Conservation (phyloP, 1,139 yeast genomes). For the Debaryomyces singareniensis region DNA sequence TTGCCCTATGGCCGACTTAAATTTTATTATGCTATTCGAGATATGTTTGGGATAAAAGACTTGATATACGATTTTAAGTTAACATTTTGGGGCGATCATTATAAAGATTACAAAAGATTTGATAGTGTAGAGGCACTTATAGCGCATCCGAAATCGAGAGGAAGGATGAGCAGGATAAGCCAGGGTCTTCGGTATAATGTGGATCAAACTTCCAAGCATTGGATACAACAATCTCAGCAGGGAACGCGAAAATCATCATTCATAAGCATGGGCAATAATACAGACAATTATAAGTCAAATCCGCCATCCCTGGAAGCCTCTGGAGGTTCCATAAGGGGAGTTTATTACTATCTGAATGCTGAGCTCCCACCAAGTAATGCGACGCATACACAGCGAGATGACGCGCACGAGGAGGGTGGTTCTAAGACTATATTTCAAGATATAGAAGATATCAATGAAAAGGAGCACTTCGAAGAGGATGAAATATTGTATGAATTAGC, state of each 20-base stretch:
- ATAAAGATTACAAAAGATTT: conserved; percentile 71
- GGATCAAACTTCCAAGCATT: conserved; percentile 76
- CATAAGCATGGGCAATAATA: conserved; percentile 22
- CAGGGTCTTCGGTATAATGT: conserved; percentile 79
- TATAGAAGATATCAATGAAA: conserved; percentile 24
- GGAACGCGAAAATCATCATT: conserved; percentile 10
- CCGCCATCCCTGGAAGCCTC: conserved; percentile 12
- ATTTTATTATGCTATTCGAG: conserved; percentile 59
- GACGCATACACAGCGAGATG: conserved; percentile 5
- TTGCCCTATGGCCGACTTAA: conserved; percentile 67
- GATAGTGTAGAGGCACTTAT: conserved; percentile 71
- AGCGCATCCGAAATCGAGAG: conserved; percentile 61
- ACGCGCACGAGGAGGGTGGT: conserved; percentile 5
- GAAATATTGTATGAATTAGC: conserved; percentile 31
- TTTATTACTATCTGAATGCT: conserved; percentile 18
- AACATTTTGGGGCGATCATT: conserved; percentile 69
- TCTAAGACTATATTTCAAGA: conserved; percentile 20
- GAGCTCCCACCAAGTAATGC: conserved; percentile 22
- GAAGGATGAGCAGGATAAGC: conserved; percentile 66
- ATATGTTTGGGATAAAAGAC: conserved; percentile 72
- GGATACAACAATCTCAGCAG: conserved; percentile 52
- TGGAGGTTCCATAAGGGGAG: conserved; percentile 29
- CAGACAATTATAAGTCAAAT: conserved; percentile 7
- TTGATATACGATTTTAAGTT: conserved; percentile 66
- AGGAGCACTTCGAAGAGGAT: conserved; percentile 36